A percentile compares a stretch with the other conserved stretches of the same genome.
Conservation (phyloP, 2,329 filamentous ascomycete species). For the Davidsoniella australis region DNA sequence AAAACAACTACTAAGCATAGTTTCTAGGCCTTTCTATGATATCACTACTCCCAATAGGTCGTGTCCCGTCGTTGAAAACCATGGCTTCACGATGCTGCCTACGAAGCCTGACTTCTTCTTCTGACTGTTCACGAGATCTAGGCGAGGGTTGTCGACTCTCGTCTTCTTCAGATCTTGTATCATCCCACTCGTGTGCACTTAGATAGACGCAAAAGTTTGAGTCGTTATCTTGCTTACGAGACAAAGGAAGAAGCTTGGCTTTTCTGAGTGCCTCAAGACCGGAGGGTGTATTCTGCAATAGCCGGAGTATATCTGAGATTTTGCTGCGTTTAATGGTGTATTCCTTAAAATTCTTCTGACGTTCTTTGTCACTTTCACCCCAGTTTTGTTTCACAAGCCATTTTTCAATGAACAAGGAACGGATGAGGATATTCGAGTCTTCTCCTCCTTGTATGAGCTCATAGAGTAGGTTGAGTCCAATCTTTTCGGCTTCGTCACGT, state of each 20-base stretch:
- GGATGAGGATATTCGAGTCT: conserved; percentile 37
- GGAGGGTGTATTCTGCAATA: conserved; percentile 29
- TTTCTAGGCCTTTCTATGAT: conserved; percentile 45
- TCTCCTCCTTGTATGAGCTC: conserved; percentile 41
- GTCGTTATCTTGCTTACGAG: conserved; percentile 3
- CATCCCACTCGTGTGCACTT: conserved; percentile 12
- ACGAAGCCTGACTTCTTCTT: conserved; percentile 54
- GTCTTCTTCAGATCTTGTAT: neutral
- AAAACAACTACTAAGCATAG: neutral
- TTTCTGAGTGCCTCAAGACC: conserved; percentile 36
- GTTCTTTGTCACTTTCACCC: conserved; percentile 37
- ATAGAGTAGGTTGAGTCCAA: conserved; percentile 39
- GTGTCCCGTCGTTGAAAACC: conserved; percentile 74
- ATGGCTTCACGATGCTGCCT: conserved; percentile 72
- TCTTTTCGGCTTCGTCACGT: conserved; percentile 43
- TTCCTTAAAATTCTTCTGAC: conserved; percentile 33
- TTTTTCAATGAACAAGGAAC: conserved; percentile 49
- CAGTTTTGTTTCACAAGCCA: conserved; percentile 63
- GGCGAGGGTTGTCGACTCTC: too few species aligned
- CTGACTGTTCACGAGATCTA: conserved; percentile 32
- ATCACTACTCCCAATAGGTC: conserved; percentile 54
- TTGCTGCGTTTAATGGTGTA: conserved; percentile 28
- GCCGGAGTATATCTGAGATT: conserved; percentile 34
- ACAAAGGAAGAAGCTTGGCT: conserved; percentile 28
- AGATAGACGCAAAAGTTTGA: neutral